Evolutionary conservation across 192 early-diverging fungal species (phyloP).

Genomic region (Spizellomyces sp.): DNA sequence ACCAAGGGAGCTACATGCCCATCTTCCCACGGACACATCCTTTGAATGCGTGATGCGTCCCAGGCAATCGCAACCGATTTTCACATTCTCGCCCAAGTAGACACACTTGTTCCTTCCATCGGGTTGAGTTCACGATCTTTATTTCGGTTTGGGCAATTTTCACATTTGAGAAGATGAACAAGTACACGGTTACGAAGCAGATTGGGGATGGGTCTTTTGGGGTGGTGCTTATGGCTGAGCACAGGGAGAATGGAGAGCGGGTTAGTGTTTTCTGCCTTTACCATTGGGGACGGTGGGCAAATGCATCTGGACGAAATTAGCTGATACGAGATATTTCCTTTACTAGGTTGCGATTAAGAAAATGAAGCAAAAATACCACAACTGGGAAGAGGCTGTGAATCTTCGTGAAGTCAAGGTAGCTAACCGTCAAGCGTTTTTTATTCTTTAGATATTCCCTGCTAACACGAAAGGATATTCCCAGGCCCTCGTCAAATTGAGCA

Average conservation of each 20-base stretch:
- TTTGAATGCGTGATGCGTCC: no score
- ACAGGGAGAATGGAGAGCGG: slow-evolving; percentile 65
- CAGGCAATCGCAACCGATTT: no score
- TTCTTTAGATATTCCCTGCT: background rate
- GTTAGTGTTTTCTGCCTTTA: slow-evolving; percentile 46
- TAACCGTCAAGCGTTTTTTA: slow-evolving; percentile 3
- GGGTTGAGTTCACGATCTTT: no score
- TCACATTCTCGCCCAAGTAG: no score
- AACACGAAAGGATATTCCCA: slow-evolving; percentile 17
- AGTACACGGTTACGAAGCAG: slow-evolving; percentile 68
- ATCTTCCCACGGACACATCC: no score
- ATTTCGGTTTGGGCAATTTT: no score
- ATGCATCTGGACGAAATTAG: background rate
- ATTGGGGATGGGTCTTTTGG: slow-evolving; percentile 87
- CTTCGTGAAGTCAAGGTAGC: slow-evolving; percentile 77
- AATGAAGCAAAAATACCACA: slow-evolving; percentile 83
- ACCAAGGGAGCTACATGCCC: no score
- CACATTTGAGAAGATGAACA: slow-evolving; percentile 34
- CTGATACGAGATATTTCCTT: background rate
- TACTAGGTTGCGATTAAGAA: slow-evolving; percentile 83
- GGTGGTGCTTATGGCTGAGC: slow-evolving; percentile 67
- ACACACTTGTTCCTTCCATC: no score
- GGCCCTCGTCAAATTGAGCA: slow-evolving; percentile 71
- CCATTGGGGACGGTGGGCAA: background rate
- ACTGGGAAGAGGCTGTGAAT: slow-evolving; percentile 70